These are phyloP conservation scores for Dichomitus squalens DNA, from an alignment of 1,284 basidiomycete species.

Conservation along the genomic window DNA sequence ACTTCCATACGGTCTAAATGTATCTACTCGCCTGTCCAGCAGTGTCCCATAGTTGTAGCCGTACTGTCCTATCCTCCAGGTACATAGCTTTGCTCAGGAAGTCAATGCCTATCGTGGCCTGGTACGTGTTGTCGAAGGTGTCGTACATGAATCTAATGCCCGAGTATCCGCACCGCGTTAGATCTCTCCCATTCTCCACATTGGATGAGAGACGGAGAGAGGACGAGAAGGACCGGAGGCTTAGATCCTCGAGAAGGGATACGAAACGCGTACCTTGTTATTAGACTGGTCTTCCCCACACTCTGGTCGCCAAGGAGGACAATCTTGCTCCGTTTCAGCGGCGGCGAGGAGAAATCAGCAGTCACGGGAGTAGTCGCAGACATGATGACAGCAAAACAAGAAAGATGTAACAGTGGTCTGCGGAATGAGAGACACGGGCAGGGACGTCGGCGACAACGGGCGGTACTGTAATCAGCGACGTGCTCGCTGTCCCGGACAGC, in stretches of 20 bases:
- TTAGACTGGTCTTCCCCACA: constrained; percentile 96
- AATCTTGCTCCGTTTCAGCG: constrained; percentile 95
- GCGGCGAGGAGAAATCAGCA: constrained; percentile 80
- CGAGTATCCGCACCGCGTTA: background rate
- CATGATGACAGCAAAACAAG: constrained; percentile 22
- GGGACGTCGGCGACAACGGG: background rate
- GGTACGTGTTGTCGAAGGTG: constrained; percentile 99
- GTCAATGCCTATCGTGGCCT: constrained; percentile 99
- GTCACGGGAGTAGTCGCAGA: constrained; percentile 65
- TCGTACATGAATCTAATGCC: constrained; percentile 92
- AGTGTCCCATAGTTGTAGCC: constrained; percentile 98
- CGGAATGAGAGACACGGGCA: background rate
- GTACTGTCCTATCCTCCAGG: constrained; percentile 96
- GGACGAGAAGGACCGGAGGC: background rate
- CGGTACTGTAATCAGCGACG: constrained; percentile 3
- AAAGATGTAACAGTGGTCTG: background rate
- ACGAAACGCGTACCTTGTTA: constrained; percentile 74
- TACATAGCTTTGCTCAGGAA: constrained; percentile 99
- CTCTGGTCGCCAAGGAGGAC: constrained; percentile 93
- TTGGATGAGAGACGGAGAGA: background rate
- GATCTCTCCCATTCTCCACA: background rate
- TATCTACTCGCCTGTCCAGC: constrained; percentile 81
- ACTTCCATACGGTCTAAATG: background rate
- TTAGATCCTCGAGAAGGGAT: background rate
- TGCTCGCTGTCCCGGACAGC: constrained; percentile 24